Percentiles rank a stretch among this genome's conserved stretches.
Conservation (phyloP, 176 grass and related monocot species). For the Chloris gayana region DNA sequence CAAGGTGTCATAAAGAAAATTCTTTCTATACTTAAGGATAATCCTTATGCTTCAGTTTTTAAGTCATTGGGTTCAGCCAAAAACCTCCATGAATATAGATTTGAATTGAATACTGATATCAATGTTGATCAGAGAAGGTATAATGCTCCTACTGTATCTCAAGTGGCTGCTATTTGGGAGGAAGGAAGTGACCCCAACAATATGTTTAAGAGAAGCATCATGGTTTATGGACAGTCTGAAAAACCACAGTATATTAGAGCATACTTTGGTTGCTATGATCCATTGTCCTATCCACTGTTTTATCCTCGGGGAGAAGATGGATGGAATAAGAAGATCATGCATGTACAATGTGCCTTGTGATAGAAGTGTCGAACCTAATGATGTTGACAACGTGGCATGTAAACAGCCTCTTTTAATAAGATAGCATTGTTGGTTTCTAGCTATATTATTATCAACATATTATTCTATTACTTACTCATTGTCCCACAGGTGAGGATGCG, state of each 20-base stretch:
- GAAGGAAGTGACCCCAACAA: background rate
- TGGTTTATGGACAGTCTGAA: background rate
- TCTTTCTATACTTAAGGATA: background rate
- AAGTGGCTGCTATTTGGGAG: background rate
- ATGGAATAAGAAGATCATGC: background rate
- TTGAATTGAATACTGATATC: background rate
- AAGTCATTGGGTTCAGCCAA: background rate
- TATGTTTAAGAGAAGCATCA: background rate
- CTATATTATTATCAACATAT: too few relatives aligned
- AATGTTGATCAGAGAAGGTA: background rate
- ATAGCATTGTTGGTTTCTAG: too few relatives aligned
- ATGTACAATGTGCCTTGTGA: too few relatives aligned
- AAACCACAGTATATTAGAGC: background rate
- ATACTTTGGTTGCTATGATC: background rate
- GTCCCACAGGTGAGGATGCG: too few relatives aligned
- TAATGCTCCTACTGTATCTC: background rate
- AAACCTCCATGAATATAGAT: background rate
- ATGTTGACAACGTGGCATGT: too few relatives aligned
- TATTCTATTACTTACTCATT: too few relatives aligned
- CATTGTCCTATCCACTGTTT: background rate
- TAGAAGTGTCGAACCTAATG: too few relatives aligned
- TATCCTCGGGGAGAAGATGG: background rate
- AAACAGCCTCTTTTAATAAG: too few relatives aligned
- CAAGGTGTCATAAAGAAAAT: background rate
- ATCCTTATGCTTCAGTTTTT: background rate